Evolutionary conservation across 2,329 filamentous ascomycete species (phyloP).

Genomic region (Harringtonia aguacate): DNA sequence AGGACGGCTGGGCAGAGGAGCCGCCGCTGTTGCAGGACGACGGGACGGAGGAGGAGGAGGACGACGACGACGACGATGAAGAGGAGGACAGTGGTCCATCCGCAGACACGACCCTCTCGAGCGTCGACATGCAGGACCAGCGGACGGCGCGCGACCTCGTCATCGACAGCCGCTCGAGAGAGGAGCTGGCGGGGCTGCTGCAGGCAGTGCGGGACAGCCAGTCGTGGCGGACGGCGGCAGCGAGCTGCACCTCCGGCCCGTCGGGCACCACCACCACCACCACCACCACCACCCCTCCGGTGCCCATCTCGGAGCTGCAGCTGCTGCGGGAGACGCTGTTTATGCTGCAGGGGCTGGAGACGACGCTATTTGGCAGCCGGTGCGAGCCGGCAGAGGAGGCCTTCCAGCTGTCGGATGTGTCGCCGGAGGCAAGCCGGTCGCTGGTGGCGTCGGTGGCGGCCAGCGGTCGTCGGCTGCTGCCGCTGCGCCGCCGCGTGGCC

Average conservation of each 20-base stretch:
- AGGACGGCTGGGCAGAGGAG: conserved; percentile 62
- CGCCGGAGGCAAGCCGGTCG: conserved; percentile 38
- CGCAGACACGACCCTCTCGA: conserved; percentile 14
- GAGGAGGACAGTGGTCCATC: conserved; percentile 27
- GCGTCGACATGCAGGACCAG: background rate
- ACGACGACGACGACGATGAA: conserved; percentile 56
- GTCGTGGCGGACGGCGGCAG: conserved; percentile 28
- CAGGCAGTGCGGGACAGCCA: conserved; percentile 30
- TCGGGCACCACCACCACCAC: background rate
- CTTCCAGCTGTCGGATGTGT: conserved; percentile 37
- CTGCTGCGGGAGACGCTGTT: conserved; percentile 68
- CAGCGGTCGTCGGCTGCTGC: conserved; percentile 30
- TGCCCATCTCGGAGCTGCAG: conserved; percentile 57
- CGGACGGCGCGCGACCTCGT: conserved; percentile 17
- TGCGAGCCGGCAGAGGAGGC: conserved; percentile 25
- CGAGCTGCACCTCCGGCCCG: too few relatives aligned
- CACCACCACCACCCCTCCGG: background rate
- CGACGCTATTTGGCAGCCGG: conserved; percentile 52
- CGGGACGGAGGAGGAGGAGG: conserved; percentile 37
- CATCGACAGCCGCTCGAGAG: conserved; percentile 12
- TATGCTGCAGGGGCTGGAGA: conserved; percentile 73
- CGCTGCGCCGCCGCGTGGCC: conserved; percentile 33
- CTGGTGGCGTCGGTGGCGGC: conserved; percentile 36
- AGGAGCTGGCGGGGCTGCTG: conserved; percentile 22
- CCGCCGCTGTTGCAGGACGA: conserved; percentile 55